Evolutionary conservation across 2,329 filamentous ascomycete species (phyloP), one percentile per base, ranked within the genome.

Genomic region (Aspergillus calidoustus): DNA sequence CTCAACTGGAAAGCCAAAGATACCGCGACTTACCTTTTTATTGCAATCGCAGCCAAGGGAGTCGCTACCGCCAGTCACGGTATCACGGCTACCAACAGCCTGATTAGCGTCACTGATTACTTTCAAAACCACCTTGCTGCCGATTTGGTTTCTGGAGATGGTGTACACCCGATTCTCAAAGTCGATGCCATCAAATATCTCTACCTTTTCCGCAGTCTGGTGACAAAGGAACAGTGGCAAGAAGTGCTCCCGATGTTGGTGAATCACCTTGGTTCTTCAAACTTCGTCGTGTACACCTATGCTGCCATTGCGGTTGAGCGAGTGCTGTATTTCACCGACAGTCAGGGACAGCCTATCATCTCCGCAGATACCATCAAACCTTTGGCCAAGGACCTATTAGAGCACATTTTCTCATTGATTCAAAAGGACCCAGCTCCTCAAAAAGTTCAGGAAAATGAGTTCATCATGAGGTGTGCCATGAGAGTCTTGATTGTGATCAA

Each of bases 381-480:
- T 0, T 87, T 95, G 64, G 88, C 94, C 25, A 93, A 93, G 76
- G 92, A 96, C 68, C 86, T 99, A 2, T 82, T 98, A 22, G 86
- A 92, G 57, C 94, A 98, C 72, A 83, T 99, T 13, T 98, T 99
- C 83, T 89, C 89, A 66, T 84, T 99, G 56, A 92, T 99, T 67
- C 91, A 96, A 74, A 92, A 91, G 74, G 90, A 97, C 69, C 83
- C 85, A 4, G 89, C 91, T 11, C 90, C 96, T 1, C 88, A 94
- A 66, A 99, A 98, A 83, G 88, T 99, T 64, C 95, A 99, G 74
- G 95, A 99, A 79, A 99, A 99, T 74, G 95, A 99, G 75, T 99
- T 98, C 76, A 78, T 99, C 72, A 98, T 99, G 93, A 91, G 93
- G 71, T 99, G 95, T 72, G 92, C 97, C 60, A 99, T 99, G 95